Evolutionary conservation across 345 rosid genomes (phyloP).

Genomic region (Citrus mangshanensis): DNA sequence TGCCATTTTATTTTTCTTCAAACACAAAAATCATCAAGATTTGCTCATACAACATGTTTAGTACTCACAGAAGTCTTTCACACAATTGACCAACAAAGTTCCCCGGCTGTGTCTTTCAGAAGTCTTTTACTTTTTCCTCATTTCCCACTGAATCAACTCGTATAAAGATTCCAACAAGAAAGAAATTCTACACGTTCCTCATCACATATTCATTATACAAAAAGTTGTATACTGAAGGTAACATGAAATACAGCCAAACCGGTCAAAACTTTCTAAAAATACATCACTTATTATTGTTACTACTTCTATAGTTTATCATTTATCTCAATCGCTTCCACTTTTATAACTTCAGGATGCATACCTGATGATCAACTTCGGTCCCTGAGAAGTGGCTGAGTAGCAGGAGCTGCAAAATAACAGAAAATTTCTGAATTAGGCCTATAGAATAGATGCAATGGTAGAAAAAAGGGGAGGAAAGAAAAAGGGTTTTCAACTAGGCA

Average conservation of each 20-base stretch:
- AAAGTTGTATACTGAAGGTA: background rate
- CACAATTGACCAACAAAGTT: background rate
- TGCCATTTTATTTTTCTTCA: too few relatives aligned
- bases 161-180: background rate
- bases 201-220: background rate
- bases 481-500: background rate
- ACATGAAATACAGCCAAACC: background rate
- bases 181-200: background rate
- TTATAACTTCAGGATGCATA: background rate
- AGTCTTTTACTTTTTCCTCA: background rate
- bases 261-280: background rate
- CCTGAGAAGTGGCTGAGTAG: conserved; percentile 29
- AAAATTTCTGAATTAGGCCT: background rate
- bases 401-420: conserved; percentile 26
- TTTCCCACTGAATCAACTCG: background rate
- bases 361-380: conserved; percentile 23
- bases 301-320: background rate
- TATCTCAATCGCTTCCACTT: background rate
- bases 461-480: background rate
- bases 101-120: background rate
- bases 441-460: background rate
- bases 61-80: background rate
- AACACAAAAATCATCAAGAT: background rate
- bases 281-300: background rate
- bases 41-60: background rate